Base-by-base conservation (phyloP, 2,329 filamentous ascomycete species). In the Penicillium freii region DNA sequence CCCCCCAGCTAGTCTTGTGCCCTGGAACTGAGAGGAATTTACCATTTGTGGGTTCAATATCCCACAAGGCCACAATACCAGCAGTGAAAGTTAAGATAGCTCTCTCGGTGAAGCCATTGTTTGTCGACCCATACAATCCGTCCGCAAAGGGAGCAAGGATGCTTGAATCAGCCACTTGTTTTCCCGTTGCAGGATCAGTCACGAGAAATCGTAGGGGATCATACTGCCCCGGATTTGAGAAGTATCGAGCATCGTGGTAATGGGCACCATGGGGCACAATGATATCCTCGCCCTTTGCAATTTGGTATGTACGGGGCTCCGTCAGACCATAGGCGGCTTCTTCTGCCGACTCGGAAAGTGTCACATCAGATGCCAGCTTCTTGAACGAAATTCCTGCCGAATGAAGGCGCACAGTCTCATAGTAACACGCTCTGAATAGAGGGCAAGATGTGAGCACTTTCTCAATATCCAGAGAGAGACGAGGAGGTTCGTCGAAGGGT, bases 11-110 rank as follows among this genome's bases (percentile, higher is more conserved):
- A 61, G 75, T 78, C 64, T 67, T 75, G 66, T 78, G 77, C 40
- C 70, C 73, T 0, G 85, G 85, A 43, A 86, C 73, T 19, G 74
- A 73, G 78, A 84, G 84, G 0, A 70, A 72, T 7, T 71, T 72
- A 17, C 76, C 75, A 47, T 69, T 70, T 0, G 72, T 75, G 0
- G 81, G 76, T 53, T 81, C 73, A 56, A 86, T 78, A 43, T 86
- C 80, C 82, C 83, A 87, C 64, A 83, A 75, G 6, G 77, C 73
- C 21, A 86, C 65, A 23, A 86, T 77, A 1, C 79, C 77, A 17
- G 82, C 82, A 1, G 78, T 76, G 44, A 83, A 79, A 25, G 78
- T 70, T 43, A 86, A 62, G 19, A 79, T 76, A 64, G 81, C 77
- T 47, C 78, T 74, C 63, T 83, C 78, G 3, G 80, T 81, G 58